phyloP scores from a whole-genome alignment of 129 eudicot species.

The Mikania micrantha region DNA sequence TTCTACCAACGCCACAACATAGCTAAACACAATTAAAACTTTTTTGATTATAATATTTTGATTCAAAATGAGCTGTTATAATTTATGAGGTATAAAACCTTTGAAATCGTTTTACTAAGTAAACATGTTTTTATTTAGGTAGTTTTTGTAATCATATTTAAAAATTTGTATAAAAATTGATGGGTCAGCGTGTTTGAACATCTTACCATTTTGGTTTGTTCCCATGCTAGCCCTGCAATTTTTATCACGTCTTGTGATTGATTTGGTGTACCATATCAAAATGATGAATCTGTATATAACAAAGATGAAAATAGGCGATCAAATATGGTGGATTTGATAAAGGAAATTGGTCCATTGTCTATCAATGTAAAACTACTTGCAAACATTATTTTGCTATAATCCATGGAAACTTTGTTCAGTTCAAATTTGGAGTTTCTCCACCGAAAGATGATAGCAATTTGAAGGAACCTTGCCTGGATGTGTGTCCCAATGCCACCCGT shows the following conservation, averaged over 20 bases:
- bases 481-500: constrained; percentile 63
- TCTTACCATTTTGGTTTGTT: too few relatives aligned
- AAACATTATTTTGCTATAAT: not conserved
- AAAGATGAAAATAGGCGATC: not conserved
- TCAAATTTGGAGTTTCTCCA: constrained; percentile 73
- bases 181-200: too few relatives aligned
- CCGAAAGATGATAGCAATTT: constrained; percentile 58
- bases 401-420: constrained; percentile 32
- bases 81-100: not conserved
- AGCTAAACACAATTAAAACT: too few relatives aligned
- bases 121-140: too few relatives aligned
- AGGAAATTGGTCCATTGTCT: not conserved
- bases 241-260: too few relatives aligned
- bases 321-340: not conserved
- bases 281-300: not conserved
- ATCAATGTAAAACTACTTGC: not conserved
- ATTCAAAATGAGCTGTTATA: too few relatives aligned
- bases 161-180: too few relatives aligned
- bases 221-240: too few relatives aligned
- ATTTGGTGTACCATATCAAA: not conserved
- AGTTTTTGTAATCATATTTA: not conserved
- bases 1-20: too few relatives aligned
- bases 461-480: constrained; percentile 71
- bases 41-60: too few relatives aligned
- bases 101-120: not conserved